Conservation (phyloP, 2,329 filamentous ascomycete genomes). For the Penicillium sp. region DNA sequence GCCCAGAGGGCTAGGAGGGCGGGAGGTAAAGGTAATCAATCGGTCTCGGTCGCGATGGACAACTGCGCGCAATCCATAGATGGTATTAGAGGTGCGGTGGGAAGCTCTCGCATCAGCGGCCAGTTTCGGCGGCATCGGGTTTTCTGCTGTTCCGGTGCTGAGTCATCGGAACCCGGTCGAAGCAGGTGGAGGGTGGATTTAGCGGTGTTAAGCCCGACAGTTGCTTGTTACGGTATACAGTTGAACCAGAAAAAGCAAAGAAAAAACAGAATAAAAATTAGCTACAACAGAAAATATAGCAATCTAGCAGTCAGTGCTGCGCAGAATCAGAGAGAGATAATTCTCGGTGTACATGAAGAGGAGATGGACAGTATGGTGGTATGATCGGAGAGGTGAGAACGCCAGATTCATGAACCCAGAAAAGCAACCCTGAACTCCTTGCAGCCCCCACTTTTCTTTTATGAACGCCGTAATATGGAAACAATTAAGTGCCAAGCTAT, state of each 20-base stretch:
- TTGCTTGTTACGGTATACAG: no score
- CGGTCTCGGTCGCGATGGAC: conserved; percentile 25
- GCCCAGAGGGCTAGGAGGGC: conserved; percentile 36
- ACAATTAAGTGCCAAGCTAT: not conserved
- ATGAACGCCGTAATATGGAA: conserved; percentile 13
- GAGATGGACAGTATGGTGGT: conserved; percentile 7
- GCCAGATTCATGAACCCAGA: conserved; percentile 1
- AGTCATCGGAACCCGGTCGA: conserved; percentile 35
- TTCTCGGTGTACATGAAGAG: conserved; percentile 21
- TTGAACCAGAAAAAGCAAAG: no score
- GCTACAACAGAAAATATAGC: not conserved
- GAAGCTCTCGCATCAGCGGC: conserved; percentile 30
- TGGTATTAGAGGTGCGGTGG: conserved; percentile 20
- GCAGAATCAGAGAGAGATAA: not conserved
- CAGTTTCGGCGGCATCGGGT: conserved; percentile 27
- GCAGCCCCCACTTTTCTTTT: not conserved
- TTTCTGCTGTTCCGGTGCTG: conserved; percentile 41
- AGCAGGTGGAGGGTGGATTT: conserved; percentile 11
- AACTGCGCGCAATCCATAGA: conserved; percentile 33
- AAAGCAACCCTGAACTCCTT: conserved; percentile 2
- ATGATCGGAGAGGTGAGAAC: conserved; percentile 11
- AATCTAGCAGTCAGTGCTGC: not conserved
- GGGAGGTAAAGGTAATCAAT: conserved; percentile 29
- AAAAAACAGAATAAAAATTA: no score
- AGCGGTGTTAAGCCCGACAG: conserved; percentile 11